A percentile compares a stretch with the other conserved stretches of the same genome.
These are phyloP conservation scores for Mycocentrospora acerina DNA, from an alignment of 2,329 filamentous ascomycete species.

Conservation along the genomic window DNA sequence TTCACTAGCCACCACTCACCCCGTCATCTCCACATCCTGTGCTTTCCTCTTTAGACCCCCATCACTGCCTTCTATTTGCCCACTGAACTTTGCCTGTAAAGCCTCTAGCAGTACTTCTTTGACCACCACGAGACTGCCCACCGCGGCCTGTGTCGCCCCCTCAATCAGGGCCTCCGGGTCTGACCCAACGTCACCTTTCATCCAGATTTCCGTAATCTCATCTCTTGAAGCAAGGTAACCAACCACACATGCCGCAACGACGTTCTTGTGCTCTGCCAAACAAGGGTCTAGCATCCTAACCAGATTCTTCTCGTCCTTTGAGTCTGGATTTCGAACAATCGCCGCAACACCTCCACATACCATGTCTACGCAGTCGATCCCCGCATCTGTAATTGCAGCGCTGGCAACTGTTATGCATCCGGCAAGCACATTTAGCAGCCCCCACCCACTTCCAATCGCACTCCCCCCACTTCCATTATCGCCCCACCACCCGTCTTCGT, in stretches of 20 bases:
- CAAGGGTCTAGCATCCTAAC: slow-evolving; percentile 76
- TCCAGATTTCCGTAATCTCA: slow-evolving; percentile 92
- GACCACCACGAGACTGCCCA: slow-evolving; percentile 60
- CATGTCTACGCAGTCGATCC: slow-evolving; percentile 92
- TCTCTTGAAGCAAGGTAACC: slow-evolving; percentile 85
- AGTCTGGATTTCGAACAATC: slow-evolving; percentile 54
- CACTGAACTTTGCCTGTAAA: slow-evolving; percentile 34
- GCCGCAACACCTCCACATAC: slow-evolving; percentile 88
- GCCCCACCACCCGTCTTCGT: slow-evolving; percentile 74
- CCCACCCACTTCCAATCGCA: slow-evolving; percentile 69
- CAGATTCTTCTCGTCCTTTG: slow-evolving; percentile 32
- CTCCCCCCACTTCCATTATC: slow-evolving; percentile 43
- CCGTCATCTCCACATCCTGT: slow-evolving; percentile 37
- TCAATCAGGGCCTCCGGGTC: slow-evolving; percentile 60
- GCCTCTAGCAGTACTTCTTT: slow-evolving; percentile 61
- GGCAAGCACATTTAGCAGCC: slow-evolving; percentile 86
- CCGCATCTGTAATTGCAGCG: slow-evolving; percentile 88
- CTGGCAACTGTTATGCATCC: slow-evolving; percentile 93
- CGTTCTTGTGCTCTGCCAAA: slow-evolving; percentile 73
- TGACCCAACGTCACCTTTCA: slow-evolving; percentile 68
- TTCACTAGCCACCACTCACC: slow-evolving; percentile 14
- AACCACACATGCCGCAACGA: slow-evolving; percentile 83
- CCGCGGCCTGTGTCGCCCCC: slow-evolving; percentile 63
- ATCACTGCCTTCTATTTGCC: slow-evolving; percentile 15
- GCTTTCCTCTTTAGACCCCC: slow-evolving; percentile 28